These are phyloP conservation scores for Trametes elegans DNA, from an alignment of 768 basidiomycete genomes.

Conservation along the genomic window DNA sequence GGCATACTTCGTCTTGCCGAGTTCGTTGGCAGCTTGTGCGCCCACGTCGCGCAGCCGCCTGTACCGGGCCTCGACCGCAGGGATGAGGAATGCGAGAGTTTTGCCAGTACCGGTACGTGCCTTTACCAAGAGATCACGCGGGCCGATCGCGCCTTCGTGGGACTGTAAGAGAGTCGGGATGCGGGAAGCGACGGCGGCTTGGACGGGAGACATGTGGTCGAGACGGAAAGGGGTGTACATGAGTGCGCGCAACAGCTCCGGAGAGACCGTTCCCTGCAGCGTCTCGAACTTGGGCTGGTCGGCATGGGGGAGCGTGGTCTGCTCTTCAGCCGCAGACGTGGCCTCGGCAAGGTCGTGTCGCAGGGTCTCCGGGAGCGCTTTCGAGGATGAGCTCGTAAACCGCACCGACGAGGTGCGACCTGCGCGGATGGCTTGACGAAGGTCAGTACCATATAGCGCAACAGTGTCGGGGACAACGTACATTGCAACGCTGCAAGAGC, in stretches of 20 bases:
- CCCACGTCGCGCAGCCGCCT: conserved; percentile 50
- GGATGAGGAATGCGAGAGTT: conserved; percentile 84
- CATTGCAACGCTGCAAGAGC: not conserved
- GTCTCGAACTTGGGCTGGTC: conserved; percentile 33
- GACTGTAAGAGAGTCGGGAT: conserved; percentile 68
- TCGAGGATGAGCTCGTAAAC: not conserved
- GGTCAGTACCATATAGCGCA: not conserved
- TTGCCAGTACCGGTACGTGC: conserved; percentile 91
- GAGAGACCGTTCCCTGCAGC: conserved; percentile 39
- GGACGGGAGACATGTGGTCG: conserved; percentile 75
- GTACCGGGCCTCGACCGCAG: conserved; percentile 77
- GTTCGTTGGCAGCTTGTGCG: conserved; percentile 39
- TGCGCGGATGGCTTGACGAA: conserved; percentile 6
- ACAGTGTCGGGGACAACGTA: not conserved
- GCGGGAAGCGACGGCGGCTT: conserved; percentile 71
- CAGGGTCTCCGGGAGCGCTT: too few species aligned
- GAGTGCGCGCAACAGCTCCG: conserved; percentile 50
- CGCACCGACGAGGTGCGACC: conserved; percentile 9
- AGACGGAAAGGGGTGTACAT: conserved; percentile 64
- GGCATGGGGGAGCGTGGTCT: not conserved
- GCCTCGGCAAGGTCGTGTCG: too few species aligned
- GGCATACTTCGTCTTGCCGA: conserved; percentile 33
- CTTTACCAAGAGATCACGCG: conserved; percentile 78
- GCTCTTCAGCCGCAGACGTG: too few species aligned
- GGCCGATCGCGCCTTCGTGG: conserved; percentile 32